These are phyloP conservation scores for Phytopythium mirpurense DNA, from an alignment of 352 stramenopile species.

Conservation along the genomic window DNA sequence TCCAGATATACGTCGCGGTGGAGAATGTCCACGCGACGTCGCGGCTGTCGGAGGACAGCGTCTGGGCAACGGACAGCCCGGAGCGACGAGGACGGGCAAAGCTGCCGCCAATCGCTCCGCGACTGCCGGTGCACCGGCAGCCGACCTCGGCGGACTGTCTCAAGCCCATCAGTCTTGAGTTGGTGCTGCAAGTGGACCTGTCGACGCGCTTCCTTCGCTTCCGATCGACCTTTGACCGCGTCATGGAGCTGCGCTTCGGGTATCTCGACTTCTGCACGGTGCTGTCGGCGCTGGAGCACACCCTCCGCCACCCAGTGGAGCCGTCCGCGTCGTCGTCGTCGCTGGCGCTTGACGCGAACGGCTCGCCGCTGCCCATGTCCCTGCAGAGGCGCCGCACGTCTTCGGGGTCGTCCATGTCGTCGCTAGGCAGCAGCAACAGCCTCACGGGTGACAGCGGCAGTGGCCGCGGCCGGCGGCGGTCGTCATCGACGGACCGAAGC, in stretches of 20 bases:
- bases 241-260: slow-evolving; percentile 78
- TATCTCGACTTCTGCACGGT: slow-evolving; percentile 81
- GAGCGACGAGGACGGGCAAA: not conserved
- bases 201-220: slow-evolving; percentile 53
- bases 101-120: not conserved
- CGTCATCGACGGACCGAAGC: slow-evolving; percentile 16
- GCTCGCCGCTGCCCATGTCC: slow-evolving; percentile 6
- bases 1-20: slow-evolving; percentile 55
- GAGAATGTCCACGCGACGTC: slow-evolving; percentile 76
- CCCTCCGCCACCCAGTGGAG: slow-evolving; percentile 28
- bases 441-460: slow-evolving; percentile 20
- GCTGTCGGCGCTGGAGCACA: slow-evolving; percentile 52
- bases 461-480: slow-evolving; percentile 12
- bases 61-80: slow-evolving; percentile 43
- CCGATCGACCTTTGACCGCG: slow-evolving; percentile 64
- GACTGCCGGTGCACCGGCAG: slow-evolving; percentile 16
- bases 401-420: slow-evolving; percentile 50
- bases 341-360: not conserved
- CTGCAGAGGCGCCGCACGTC: slow-evolving; percentile 29
- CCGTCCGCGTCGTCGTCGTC: not conserved
- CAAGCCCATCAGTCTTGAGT: slow-evolving; percentile 71
- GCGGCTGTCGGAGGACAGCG: slow-evolving; percentile 63
- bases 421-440: slow-evolving; percentile 20
- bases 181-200: slow-evolving; percentile 65
- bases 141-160: slow-evolving; percentile 59